A percentile compares a stretch with the other conserved stretches of the same genome.
Evolutionary conservation across 345 rosid species (phyloP).

Genomic region (Passiflora organensis): DNA sequence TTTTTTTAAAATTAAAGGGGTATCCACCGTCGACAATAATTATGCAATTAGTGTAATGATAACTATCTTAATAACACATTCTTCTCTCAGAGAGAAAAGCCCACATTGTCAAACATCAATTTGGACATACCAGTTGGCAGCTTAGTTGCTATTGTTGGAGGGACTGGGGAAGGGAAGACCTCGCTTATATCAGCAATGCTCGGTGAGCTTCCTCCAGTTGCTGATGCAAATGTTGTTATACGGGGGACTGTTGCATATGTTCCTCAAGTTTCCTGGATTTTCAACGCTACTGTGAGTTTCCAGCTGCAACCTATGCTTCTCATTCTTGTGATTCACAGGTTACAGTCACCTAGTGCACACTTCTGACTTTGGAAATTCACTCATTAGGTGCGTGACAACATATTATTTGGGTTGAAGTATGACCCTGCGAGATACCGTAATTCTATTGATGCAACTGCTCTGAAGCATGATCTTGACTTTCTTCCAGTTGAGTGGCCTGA

Average conservation of each 20-base stretch:
- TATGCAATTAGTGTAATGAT: too few relatives aligned
- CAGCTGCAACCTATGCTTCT: not conserved
- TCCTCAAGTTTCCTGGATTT: slow-evolving; percentile 99
- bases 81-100: slow-evolving; percentile 64
- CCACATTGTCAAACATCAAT: slow-evolving; percentile 79
- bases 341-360: not conserved
- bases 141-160: slow-evolving; percentile 93
- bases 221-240: slow-evolving; percentile 49
- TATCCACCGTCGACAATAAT: too few relatives aligned
- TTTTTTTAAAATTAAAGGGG: too few relatives aligned
- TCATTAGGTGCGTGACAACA: slow-evolving; percentile 81
- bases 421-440: slow-evolving; percentile 63
- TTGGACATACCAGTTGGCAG: slow-evolving; percentile 81
- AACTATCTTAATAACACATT: too few relatives aligned
- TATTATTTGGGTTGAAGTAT: slow-evolving; percentile 78
- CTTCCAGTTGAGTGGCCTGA: slow-evolving; percentile 45
- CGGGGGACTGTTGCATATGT: slow-evolving; percentile 93
- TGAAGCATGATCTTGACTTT: slow-evolving; percentile 86
- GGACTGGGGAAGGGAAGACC: slow-evolving; percentile 99
- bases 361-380: slow-evolving; percentile 1
- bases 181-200: slow-evolving; percentile 96
- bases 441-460: slow-evolving; percentile 77
- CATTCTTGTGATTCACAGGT: not conserved
- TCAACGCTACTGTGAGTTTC: slow-evolving; percentile 87
- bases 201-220: slow-evolving; percentile 82